Percentiles rank a stretch among this genome's conserved stretches.
These are phyloP conservation scores for Capillidium heterosporum DNA, from an alignment of 371 early-diverging fungal genomes.

Conservation along the genomic window DNA sequence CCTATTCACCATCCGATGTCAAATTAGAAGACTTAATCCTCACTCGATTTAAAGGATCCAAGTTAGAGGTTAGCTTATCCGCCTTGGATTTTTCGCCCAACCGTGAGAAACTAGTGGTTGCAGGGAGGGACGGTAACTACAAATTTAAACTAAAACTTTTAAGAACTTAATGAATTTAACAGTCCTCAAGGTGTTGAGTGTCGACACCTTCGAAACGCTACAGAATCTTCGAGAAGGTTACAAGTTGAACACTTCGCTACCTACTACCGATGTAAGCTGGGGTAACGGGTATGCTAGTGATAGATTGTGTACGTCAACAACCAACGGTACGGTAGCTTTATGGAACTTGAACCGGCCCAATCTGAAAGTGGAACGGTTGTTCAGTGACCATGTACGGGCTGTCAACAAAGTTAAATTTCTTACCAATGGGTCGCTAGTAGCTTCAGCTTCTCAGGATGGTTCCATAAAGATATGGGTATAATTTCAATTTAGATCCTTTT, in stretches of 20 bases:
- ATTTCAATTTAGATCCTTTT: not conserved
- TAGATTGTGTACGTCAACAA: conserved; percentile 58
- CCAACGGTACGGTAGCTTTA: conserved; percentile 51
- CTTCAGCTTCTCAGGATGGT: conserved; percentile 71
- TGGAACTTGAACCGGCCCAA: conserved; percentile 38
- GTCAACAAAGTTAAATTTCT: conserved; percentile 67
- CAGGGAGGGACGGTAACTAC: conserved; percentile 47
- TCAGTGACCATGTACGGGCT: conserved; percentile 58
- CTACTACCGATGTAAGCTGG: conserved; percentile 75
- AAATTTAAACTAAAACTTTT: not conserved
- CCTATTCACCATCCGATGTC: too few species aligned
- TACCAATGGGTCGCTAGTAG: conserved; percentile 39
- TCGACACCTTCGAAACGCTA: conserved; percentile 30
- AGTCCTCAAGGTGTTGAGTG: conserved; percentile 29
- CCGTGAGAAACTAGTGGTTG: conserved; percentile 15
- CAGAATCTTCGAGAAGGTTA: conserved; percentile 51
- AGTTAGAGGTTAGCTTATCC: too few species aligned
- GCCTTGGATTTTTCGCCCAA: too few species aligned
- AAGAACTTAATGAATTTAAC: conserved; percentile 31
- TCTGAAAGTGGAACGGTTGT: conserved; percentile 41
- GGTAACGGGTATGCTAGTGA: conserved; percentile 26
- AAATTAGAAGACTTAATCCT: too few species aligned
- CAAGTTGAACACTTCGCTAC: conserved; percentile 32
- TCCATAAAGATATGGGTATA: conserved; percentile 63
- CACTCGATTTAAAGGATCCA: too few species aligned